Percentiles rank a stretch among this genome's conserved stretches.
Evolutionary conservation across 2,329 filamentous ascomycete genomes (phyloP).

Genomic region (Aureobasidium zeae): DNA sequence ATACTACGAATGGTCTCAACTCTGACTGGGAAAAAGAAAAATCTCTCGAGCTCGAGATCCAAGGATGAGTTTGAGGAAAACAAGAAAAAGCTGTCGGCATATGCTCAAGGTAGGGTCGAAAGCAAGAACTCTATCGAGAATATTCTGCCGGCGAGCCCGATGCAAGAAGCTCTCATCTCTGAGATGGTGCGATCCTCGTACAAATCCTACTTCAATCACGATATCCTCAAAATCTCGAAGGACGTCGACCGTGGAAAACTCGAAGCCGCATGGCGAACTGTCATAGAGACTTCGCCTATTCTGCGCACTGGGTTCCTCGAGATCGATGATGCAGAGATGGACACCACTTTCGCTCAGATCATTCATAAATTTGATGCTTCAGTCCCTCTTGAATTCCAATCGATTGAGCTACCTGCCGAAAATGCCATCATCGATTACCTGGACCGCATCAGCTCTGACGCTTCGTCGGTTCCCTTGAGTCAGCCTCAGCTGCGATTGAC

Average conservation of each 20-base stretch:
- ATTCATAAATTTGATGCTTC: slow-evolving; percentile 29
- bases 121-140: slow-evolving; percentile 36
- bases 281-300: slow-evolving; percentile 56
- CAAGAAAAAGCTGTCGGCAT: slow-evolving; percentile 5
- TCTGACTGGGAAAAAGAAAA: slow-evolving; percentile 16
- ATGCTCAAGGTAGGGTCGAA: slow-evolving; percentile 19
- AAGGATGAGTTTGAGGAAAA: background rate
- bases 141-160: slow-evolving; percentile 65
- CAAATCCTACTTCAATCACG: slow-evolving; percentile 74
- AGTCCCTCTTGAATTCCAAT: slow-evolving; percentile 29
- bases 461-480: slow-evolving; percentile 12
- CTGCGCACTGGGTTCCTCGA: slow-evolving; percentile 65
- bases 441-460: slow-evolving; percentile 30
- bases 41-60: background rate
- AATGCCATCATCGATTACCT: slow-evolving; percentile 18
- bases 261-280: slow-evolving; percentile 50
- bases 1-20: slow-evolving; percentile 50
- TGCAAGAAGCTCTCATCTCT: slow-evolving; percentile 79
- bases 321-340: slow-evolving; percentile 51
- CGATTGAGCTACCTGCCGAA: slow-evolving; percentile 17
- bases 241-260: slow-evolving; percentile 49
- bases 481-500: slow-evolving; percentile 30
- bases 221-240: slow-evolving; percentile 55
- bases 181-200: slow-evolving; percentile 72
- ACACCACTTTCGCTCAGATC: slow-evolving; percentile 49